phyloP scores from a whole-genome alignment of 176 grass and related monocot species.

The Phoenix roebelenii region DNA sequence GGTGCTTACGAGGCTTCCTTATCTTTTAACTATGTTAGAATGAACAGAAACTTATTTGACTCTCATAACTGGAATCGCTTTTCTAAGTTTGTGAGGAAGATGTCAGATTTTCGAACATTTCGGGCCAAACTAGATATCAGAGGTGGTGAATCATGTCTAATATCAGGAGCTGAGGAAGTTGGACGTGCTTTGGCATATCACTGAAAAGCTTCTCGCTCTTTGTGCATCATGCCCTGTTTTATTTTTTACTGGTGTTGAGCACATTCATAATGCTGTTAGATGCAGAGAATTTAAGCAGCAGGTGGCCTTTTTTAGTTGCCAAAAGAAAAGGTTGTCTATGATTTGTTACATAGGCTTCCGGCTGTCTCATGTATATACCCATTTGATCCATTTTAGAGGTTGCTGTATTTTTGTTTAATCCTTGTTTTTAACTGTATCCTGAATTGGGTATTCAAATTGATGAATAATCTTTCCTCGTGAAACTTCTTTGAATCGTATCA shows the following conservation, averaged over 20 bases:
- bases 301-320: conserved; percentile 30
- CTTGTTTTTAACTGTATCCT: too few species aligned
- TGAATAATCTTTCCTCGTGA: too few species aligned
- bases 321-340: conserved; percentile 12
- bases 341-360: conserved; percentile 19
- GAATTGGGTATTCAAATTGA: too few species aligned
- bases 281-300: conserved; percentile 2
- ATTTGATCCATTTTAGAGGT: too few species aligned
- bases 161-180: conserved; percentile 38
- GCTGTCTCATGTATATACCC: conserved; percentile 37
- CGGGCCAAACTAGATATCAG: conserved; percentile 47
- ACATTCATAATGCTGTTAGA: conserved; percentile 11
- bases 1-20: conserved; percentile 40
- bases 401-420: too few species aligned
- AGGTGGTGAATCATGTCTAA: conserved; percentile 37
- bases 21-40: conserved; percentile 79
- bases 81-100: conserved; percentile 61
- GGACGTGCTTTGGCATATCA: conserved; percentile 35
- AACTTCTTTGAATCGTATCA: too few species aligned
- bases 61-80: conserved; percentile 56
- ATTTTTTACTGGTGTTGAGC: conserved; percentile 23
- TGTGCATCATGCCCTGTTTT: neutral
- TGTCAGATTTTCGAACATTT: conserved; percentile 59
- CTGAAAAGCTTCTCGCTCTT: conserved; percentile 13
- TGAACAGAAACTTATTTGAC: conserved; percentile 64